These are phyloP conservation scores for Chrysanthemum lavandulifolium DNA, from an alignment of 129 eudicot species.

Conservation along the genomic window DNA sequence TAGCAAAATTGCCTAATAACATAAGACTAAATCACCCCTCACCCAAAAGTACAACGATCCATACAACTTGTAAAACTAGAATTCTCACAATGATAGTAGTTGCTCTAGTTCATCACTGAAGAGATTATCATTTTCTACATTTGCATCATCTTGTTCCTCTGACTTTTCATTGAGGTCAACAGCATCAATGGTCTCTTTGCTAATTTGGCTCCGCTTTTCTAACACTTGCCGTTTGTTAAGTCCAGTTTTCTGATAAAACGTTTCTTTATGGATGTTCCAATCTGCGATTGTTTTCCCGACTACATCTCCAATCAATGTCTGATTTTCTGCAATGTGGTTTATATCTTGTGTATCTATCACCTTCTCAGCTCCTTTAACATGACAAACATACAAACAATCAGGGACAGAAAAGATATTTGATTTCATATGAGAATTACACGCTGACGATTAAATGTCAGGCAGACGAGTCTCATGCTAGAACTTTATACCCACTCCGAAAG, in stretches of 20 bases:
- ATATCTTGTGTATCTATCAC: slow-evolving; percentile 53
- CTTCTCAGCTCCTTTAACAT: slow-evolving; percentile 53
- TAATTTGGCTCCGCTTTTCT: slow-evolving; percentile 19
- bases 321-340: slow-evolving; percentile 69
- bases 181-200: slow-evolving; percentile 14
- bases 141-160: slow-evolving; percentile 17
- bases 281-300: slow-evolving; percentile 57
- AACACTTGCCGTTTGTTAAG: slow-evolving; percentile 10
- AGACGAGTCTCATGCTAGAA: not conserved
- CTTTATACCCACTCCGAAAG: not conserved
- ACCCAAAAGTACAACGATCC: not conserved
- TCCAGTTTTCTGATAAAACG: slow-evolving; percentile 57
- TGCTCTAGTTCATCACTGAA: slow-evolving; percentile 49
- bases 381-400: slow-evolving; percentile 1
- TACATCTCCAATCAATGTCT: slow-evolving; percentile 59
- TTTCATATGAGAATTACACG: not conserved
- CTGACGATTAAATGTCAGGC: not conserved
- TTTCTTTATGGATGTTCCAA: slow-evolving; percentile 57
- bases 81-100: slow-evolving; percentile 23
- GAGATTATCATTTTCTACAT: slow-evolving; percentile 28
- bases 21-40: slow-evolving; percentile 20
- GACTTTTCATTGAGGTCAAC: slow-evolving; percentile 17
- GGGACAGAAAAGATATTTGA: not conserved
- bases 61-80: slow-evolving; percentile 22
- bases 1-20: not conserved